Percentiles rank a stretch among this genome's conserved stretches.
These are phyloP conservation scores for Auricularia sp. DNA, from an alignment of 768 basidiomycete genomes.

Conservation along the genomic window DNA sequence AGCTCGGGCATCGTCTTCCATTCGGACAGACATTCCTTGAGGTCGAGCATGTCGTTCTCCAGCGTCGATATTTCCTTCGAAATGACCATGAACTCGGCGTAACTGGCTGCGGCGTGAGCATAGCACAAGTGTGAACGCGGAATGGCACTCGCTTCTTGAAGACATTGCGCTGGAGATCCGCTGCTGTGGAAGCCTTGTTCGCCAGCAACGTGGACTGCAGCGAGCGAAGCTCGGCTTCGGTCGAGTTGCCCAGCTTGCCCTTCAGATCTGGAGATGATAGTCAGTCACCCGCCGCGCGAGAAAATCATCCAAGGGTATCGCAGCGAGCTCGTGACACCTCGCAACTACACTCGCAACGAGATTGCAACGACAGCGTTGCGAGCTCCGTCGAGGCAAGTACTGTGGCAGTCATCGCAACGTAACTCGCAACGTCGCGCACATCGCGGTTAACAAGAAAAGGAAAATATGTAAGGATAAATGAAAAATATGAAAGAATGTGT, in stretches of 20 bases:
- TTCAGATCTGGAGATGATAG: slow-evolving; percentile 47
- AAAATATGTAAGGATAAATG: too few relatives aligned
- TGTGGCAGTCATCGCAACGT: too few relatives aligned
- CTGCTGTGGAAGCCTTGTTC: slow-evolving; percentile 61
- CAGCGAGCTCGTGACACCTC: too few relatives aligned
- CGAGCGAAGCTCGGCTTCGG: slow-evolving; percentile 66
- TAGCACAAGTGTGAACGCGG: neutral
- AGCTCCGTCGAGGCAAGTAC: too few relatives aligned
- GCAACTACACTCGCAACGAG: too few relatives aligned
- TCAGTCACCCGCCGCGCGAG: neutral
- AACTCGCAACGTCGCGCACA: too few relatives aligned
- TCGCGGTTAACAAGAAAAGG: too few relatives aligned
- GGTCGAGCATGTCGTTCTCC: slow-evolving; percentile 95
- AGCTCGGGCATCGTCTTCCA: slow-evolving; percentile 95
- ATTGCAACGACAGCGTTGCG: too few relatives aligned
- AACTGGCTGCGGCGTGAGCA: slow-evolving; percentile 37
- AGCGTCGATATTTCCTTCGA: slow-evolving; percentile 95
- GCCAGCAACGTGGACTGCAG: slow-evolving; percentile 66
- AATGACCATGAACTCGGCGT: slow-evolving; percentile 91
- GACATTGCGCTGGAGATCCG: slow-evolving; percentile 81
- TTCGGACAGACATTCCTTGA: slow-evolving; percentile 87
- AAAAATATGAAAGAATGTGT: too few relatives aligned
- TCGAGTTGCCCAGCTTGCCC: slow-evolving; percentile 80
- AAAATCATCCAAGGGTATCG: neutral
- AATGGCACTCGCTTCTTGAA: slow-evolving; percentile 71